A percentile compares a stretch with the other conserved stretches of the same genome.
phyloP scores from a whole-genome alignment of 345 rosid species.

The Geranium brycei region DNA sequence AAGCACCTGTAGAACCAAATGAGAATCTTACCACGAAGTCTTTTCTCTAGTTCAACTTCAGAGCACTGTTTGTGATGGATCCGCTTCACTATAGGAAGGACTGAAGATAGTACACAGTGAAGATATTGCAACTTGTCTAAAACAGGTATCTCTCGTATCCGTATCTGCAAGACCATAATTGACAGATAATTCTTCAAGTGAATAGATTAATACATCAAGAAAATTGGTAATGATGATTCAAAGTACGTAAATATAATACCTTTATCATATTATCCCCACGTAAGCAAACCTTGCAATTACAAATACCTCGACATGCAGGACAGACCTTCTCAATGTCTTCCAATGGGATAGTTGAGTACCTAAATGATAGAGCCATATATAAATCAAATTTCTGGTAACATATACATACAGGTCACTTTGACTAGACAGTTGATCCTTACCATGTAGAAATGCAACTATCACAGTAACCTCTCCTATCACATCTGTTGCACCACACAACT shows the following conservation, averaged over 20 bases:
- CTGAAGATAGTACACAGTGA: conserved; percentile 59
- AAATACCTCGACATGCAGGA: conserved; percentile 90
- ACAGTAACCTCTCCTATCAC: conserved; percentile 85
- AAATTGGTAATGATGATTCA: neutral
- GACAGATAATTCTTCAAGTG: conserved; percentile 8
- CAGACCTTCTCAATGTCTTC: conserved; percentile 82
- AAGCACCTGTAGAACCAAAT: neutral
- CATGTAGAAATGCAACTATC: conserved; percentile 54
- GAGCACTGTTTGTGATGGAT: conserved; percentile 73
- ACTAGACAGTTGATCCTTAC: conserved; percentile 31
- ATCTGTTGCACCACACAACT: conserved; percentile 63
- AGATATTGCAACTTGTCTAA: conserved; percentile 80
- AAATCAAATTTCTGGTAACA: conserved; percentile 7
- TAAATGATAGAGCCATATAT: conserved; percentile 14
- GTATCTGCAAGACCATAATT: conserved; percentile 37
- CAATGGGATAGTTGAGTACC: conserved; percentile 51
- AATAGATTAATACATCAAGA: neutral
- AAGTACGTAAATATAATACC: conserved; percentile 27
- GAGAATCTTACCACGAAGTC: conserved; percentile 49
- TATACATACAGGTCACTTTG: neutral
- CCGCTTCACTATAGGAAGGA: conserved; percentile 79
- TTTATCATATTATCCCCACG: conserved; percentile 74
- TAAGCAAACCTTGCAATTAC: conserved; percentile 78
- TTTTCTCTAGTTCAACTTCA: conserved; percentile 81
- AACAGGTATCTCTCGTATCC: conserved; percentile 65